These are phyloP conservation scores for Aspergillus latus DNA, from an alignment of 2,329 filamentous ascomycete genomes.

Conservation along the genomic window DNA sequence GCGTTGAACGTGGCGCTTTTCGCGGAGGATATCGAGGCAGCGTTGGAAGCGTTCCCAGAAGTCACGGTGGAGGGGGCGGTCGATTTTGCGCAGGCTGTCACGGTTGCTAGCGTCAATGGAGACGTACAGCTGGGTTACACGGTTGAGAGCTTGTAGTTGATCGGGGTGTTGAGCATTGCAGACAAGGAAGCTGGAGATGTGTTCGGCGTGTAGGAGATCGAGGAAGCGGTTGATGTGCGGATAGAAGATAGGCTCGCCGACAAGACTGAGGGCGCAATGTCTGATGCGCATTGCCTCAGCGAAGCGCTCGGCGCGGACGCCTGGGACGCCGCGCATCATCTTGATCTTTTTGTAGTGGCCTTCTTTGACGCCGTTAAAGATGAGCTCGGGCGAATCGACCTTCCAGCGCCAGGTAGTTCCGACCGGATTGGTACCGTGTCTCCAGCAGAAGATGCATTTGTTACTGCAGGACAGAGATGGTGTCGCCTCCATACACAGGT, in stretches of 20 bases:
- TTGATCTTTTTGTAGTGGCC: constrained; percentile 99
- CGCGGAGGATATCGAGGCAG: constrained; percentile 84
- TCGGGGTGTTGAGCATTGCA: constrained; percentile 97
- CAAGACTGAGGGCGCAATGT: constrained; percentile 87
- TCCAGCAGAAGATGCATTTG: constrained; percentile 99
- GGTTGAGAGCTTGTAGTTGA: constrained; percentile 75
- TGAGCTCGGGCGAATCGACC: constrained; percentile 83
- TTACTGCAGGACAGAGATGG: constrained; percentile 94
- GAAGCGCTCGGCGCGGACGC: constrained; percentile 87
- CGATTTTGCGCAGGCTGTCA: constrained; percentile 82
- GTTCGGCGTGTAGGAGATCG: constrained; percentile 75
- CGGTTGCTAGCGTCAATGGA: constrained; percentile 93
- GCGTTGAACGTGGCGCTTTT: constrained; percentile 78
- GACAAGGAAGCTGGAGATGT: constrained; percentile 90
- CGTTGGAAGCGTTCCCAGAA: constrained; percentile 96
- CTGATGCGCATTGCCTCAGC: constrained; percentile 89
- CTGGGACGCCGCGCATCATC: constrained; percentile 90
- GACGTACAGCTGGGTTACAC: constrained; percentile 93
- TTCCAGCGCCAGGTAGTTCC: constrained; percentile 97
- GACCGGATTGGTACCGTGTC: constrained; percentile 94
- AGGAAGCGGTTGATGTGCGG: constrained; percentile 95
- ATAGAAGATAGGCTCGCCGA: constrained; percentile 98
- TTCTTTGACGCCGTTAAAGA: constrained; percentile 86
- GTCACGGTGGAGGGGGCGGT: constrained; percentile 87
- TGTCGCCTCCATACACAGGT: constrained; percentile 98